phyloP scores from a whole-genome alignment of 305 asterid genomes.

The Rubia peregrina region DNA sequence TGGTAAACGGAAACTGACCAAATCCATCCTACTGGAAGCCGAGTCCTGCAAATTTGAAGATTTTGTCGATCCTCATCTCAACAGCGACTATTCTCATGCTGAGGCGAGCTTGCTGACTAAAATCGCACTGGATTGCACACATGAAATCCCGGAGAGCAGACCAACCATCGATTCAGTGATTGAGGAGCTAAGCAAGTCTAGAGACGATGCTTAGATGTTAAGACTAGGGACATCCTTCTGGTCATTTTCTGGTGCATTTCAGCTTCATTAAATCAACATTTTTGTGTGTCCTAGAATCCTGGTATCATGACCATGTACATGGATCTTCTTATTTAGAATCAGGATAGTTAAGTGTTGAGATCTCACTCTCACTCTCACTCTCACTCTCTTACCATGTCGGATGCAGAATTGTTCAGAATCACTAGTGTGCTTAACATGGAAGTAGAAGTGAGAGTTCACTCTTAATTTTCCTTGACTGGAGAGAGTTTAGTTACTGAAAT shows the following conservation, averaged over 20 bases:
- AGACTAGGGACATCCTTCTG: not conserved
- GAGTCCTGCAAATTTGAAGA: constrained; percentile 48
- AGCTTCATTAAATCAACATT: not conserved
- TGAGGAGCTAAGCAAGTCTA: constrained; percentile 31
- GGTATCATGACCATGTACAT: not conserved
- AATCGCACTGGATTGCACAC: constrained; percentile 60
- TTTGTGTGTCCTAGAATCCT: not conserved
- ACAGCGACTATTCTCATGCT: constrained; percentile 30
- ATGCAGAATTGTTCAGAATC: not conserved
- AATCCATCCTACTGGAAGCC: constrained; percentile 47
- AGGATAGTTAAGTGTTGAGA: not conserved
- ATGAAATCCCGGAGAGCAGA: constrained; percentile 57
- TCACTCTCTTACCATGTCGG: not conserved
- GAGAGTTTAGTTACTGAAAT: not conserved
- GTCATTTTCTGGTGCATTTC: too few relatives aligned
- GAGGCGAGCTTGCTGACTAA: constrained; percentile 52
- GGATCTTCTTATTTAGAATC: not conserved
- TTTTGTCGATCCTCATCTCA: constrained; percentile 47
- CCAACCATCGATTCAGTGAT: constrained; percentile 55
- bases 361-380: constrained; percentile 3
- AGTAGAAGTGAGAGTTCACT: constrained; percentile 6
- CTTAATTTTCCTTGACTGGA: not conserved
- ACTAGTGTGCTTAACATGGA: not conserved
- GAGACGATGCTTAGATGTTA: constrained; percentile 5
- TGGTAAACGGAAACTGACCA: constrained; percentile 48